phyloP scores from a whole-genome alignment of 345 rosid species.

The Arabidopsis suecica region DNA sequence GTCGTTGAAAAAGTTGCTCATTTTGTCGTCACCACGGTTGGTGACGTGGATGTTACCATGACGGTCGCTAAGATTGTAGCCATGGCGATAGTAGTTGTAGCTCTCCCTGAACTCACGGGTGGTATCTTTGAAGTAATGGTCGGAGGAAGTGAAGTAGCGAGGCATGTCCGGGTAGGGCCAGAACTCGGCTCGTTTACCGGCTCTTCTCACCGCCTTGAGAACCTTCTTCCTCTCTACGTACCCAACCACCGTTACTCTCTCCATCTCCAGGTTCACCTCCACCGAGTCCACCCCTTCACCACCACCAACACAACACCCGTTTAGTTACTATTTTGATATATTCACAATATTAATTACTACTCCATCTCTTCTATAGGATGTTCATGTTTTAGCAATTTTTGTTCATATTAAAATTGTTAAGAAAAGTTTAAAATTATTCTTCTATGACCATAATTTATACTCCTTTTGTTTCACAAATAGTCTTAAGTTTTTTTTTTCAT shows the following conservation, averaged over 20 bases:
- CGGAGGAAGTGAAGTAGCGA: slow-evolving; percentile 74
- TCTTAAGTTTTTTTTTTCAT: no score
- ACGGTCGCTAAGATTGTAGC: slow-evolving; percentile 72
- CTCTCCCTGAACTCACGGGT: slow-evolving; percentile 81
- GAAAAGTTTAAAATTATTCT: no score
- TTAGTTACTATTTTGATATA: not conserved
- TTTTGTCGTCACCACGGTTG: slow-evolving; percentile 85
- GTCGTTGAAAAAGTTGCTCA: slow-evolving; percentile 93
- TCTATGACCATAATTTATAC: no score
- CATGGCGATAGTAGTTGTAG: slow-evolving; percentile 84
- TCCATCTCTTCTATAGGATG: not conserved
- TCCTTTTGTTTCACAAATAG: no score
- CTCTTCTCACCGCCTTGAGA: slow-evolving; percentile 79
- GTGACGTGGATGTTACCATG: slow-evolving; percentile 77
- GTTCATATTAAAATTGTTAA: no score
- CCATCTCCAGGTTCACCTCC: slow-evolving; percentile 76
- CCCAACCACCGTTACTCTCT: slow-evolving; percentile 82
- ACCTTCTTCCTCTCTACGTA: slow-evolving; percentile 91
- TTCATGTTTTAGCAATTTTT: no score
- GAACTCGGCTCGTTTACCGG: slow-evolving; percentile 90
- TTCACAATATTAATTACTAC: not conserved
- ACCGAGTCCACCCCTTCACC: slow-evolving; percentile 78
- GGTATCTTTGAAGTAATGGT: slow-evolving; percentile 75
- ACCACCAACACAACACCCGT: slow-evolving; percentile 10
- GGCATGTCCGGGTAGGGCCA: slow-evolving; percentile 91